A percentile compares a stretch with the other conserved stretches of the same genome.
These are phyloP conservation scores for Alternaria novae-zelandiae DNA, from an alignment of 2,329 filamentous ascomycete genomes.

Conservation along the genomic window DNA sequence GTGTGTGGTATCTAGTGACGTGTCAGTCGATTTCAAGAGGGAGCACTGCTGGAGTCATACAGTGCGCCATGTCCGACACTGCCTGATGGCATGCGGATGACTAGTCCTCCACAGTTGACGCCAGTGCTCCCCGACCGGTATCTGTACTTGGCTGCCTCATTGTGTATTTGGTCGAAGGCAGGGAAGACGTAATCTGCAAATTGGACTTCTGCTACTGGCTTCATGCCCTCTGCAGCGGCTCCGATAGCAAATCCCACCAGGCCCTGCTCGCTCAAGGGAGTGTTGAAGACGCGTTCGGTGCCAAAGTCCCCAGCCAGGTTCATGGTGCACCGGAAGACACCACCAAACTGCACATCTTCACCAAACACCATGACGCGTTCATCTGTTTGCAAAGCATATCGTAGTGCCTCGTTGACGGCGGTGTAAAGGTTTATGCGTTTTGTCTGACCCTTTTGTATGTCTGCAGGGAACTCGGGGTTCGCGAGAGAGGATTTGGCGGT, in stretches of 20 bases:
- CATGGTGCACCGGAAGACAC: slow-evolving; percentile 94
- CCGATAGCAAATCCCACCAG: slow-evolving; percentile 95
- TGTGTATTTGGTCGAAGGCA: slow-evolving; percentile 92
- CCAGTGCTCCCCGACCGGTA: slow-evolving; percentile 70
- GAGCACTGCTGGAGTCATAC: slow-evolving; percentile 34
- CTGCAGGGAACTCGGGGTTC: slow-evolving; percentile 72
- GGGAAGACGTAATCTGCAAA: slow-evolving; percentile 95
- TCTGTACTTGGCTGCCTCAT: slow-evolving; percentile 87
- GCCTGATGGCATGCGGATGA: slow-evolving; percentile 88
- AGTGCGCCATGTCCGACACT: slow-evolving; percentile 88
- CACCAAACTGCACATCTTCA: slow-evolving; percentile 96
- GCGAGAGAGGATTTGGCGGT: slow-evolving; percentile 73
- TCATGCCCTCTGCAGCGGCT: slow-evolving; percentile 87
- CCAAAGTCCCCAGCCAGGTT: slow-evolving; percentile 88
- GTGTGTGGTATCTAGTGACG: slow-evolving; percentile 72
- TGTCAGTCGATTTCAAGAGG: not conserved
- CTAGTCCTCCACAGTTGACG: slow-evolving; percentile 72
- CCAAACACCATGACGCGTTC: slow-evolving; percentile 91
- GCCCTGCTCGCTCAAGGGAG: slow-evolving; percentile 90
- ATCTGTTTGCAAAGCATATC: slow-evolving; percentile 80
- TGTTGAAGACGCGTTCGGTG: slow-evolving; percentile 91
- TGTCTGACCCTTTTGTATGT: slow-evolving; percentile 71
- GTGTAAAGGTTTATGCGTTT: slow-evolving; percentile 94
- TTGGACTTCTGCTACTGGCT: slow-evolving; percentile 91
- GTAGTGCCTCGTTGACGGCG: slow-evolving; percentile 87